phyloP scores from a whole-genome alignment of 2,329 filamentous ascomycete species.

The Dothistroma pini region DNA sequence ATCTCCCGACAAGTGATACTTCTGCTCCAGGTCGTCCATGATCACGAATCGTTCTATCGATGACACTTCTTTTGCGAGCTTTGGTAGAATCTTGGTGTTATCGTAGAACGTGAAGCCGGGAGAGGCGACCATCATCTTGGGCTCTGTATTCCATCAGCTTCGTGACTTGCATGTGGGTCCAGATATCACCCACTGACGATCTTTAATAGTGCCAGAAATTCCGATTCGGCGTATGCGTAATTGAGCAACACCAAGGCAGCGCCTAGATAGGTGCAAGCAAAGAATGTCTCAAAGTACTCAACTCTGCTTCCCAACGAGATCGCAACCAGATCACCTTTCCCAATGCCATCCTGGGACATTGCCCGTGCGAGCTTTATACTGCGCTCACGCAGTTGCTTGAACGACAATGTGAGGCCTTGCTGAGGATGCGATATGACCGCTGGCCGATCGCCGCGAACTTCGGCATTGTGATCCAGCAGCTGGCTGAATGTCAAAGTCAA shows the following conservation, averaged over 20 bases:
- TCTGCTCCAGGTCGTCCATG: constrained; percentile 30
- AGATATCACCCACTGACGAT: constrained; percentile 56
- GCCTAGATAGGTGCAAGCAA: constrained; percentile 34
- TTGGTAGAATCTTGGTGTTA: constrained; percentile 55
- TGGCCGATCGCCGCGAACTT: constrained; percentile 25
- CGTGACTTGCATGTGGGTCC: not conserved
- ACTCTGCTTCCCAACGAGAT: constrained; percentile 31
- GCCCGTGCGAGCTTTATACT: constrained; percentile 28
- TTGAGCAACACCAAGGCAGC: constrained; percentile 63
- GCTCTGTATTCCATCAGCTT: constrained; percentile 45
- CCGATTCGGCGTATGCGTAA: constrained; percentile 68
- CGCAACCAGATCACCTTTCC: constrained; percentile 30
- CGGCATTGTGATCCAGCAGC: constrained; percentile 29
- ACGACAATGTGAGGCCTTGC: constrained; percentile 22
- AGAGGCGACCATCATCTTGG: constrained; percentile 66
- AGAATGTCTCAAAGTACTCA: constrained; percentile 33
- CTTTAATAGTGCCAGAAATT: constrained; percentile 64
- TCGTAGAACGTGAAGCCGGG: constrained; percentile 60
- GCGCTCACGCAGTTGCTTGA: constrained; percentile 25
- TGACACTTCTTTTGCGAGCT: constrained; percentile 41
- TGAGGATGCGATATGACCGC: constrained; percentile 31
- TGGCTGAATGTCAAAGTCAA: constrained; percentile 30
- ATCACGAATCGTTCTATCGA: constrained; percentile 55
- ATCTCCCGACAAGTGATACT: constrained; percentile 20
- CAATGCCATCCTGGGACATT: constrained; percentile 28